These are phyloP conservation scores for Phylloporus sp. DNA, from an alignment of 1,284 basidiomycete species.

Conservation along the genomic window DNA sequence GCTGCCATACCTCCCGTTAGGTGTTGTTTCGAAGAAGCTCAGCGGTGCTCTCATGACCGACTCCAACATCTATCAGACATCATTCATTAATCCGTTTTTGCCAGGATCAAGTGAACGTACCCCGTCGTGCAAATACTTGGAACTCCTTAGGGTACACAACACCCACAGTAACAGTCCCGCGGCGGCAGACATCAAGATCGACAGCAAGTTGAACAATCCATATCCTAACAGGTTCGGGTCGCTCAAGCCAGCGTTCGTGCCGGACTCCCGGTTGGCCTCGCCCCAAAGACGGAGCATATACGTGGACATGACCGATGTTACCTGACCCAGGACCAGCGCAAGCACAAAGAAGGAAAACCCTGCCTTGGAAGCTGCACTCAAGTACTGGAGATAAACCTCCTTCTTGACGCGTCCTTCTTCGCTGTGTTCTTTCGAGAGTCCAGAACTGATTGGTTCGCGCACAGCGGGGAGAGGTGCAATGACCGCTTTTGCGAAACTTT, in stretches of 20 bases:
- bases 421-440: slow-evolving; percentile 76
- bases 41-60: slow-evolving; percentile 70
- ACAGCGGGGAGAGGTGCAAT: slow-evolving; percentile 47
- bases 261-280: slow-evolving; percentile 72
- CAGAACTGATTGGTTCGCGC: slow-evolving; percentile 48
- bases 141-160: slow-evolving; percentile 35
- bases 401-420: slow-evolving; percentile 87
- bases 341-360: slow-evolving; percentile 78
- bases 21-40: slow-evolving; percentile 88
- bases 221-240: slow-evolving; percentile 67
- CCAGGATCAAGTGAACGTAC: slow-evolving; percentile 63
- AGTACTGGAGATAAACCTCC: slow-evolving; percentile 81
- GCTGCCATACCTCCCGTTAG: slow-evolving; percentile 71
- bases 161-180: slow-evolving; percentile 79
- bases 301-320: slow-evolving; percentile 70
- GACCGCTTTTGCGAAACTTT: slow-evolving; percentile 49
- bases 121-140: slow-evolving; percentile 78
- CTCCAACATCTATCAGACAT: neutral
- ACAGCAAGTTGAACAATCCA: slow-evolving; percentile 65
- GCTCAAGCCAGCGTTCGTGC: slow-evolving; percentile 62
- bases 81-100: neutral
- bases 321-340: slow-evolving; percentile 63
- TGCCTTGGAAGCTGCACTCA: slow-evolving; percentile 78
- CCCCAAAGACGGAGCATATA: slow-evolving; percentile 83
- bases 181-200: slow-evolving; percentile 59